phyloP scores from a whole-genome alignment of 257 asterid genomes.

The Phtheirospermum japonicum region DNA sequence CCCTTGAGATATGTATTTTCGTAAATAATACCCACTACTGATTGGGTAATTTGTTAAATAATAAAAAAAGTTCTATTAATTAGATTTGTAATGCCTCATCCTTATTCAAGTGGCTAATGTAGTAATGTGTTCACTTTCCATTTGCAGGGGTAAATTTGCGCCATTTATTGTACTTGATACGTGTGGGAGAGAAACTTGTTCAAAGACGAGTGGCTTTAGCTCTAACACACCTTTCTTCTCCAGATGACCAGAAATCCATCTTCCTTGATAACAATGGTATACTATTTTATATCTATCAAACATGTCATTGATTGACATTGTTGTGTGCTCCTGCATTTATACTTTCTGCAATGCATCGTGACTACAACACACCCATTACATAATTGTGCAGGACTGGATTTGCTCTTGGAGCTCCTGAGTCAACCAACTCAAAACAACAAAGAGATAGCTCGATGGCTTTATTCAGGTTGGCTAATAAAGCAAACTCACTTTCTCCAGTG shows the following conservation, averaged over 20 bases:
- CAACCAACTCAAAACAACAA: constrained; percentile 46
- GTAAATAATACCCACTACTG: no score
- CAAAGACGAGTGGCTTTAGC: constrained; percentile 73
- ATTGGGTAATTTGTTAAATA: no score
- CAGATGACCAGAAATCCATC: constrained; percentile 60
- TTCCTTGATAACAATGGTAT: constrained; percentile 61
- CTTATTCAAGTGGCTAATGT: no score
- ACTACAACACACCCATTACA: constrained; percentile 15
- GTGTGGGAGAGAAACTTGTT: constrained; percentile 50
- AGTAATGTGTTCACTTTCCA: no score
- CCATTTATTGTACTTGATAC: constrained; percentile 62
- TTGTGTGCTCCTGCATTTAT: not conserved
- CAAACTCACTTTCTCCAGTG: constrained; percentile 53
- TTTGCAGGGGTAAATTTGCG: no score
- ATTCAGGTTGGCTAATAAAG: constrained; percentile 57
- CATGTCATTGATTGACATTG: not conserved
- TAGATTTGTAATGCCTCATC: no score
- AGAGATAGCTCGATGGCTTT: constrained; percentile 61
- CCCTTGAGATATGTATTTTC: no score
- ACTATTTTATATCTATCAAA: not conserved
- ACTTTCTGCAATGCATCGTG: no score
- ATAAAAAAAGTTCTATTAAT: no score
- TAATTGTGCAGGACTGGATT: constrained; percentile 49
- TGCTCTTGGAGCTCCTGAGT: constrained; percentile 67
- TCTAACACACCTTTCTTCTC: constrained; percentile 67